Evolutionary conservation across 805 yeast species (phyloP).

Genomic region (Barnettozyma vustinii): DNA sequence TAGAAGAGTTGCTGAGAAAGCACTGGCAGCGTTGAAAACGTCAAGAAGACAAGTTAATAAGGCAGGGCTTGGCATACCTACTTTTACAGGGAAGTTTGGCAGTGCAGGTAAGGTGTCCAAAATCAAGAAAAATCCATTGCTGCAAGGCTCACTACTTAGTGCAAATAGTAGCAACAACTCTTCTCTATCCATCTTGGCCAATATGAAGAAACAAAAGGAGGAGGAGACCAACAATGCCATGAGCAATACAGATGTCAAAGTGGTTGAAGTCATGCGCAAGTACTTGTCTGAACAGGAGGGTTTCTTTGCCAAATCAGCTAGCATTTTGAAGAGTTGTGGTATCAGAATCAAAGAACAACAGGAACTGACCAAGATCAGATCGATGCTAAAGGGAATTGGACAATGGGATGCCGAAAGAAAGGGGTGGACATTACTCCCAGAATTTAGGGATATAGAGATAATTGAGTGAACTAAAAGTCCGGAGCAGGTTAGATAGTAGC

Average conservation of each 20-base stretch:
- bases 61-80: conserved; percentile 69
- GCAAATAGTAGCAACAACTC: conserved; percentile 20
- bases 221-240: conserved; percentile 1
- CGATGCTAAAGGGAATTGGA: conserved; percentile 64
- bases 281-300: conserved; percentile 34
- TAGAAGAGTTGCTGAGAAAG: conserved; percentile 46
- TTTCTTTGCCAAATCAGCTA: conserved; percentile 43
- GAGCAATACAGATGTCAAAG: conserved; percentile 15
- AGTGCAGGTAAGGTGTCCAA: conserved; percentile 57
- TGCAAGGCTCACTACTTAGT: not conserved
- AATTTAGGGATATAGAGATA: conserved; percentile 32
- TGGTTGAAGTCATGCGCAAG: conserved; percentile 33
- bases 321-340: conserved; percentile 35
- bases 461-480: too few species aligned
- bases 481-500: too few species aligned
- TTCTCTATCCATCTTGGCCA: conserved; percentile 46
- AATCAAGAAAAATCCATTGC: conserved; percentile 11
- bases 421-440: conserved; percentile 65
- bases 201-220: conserved; percentile 37
- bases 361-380: conserved; percentile 57
- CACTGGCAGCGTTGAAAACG: conserved; percentile 50
- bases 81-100: conserved; percentile 96
- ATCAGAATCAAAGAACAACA: conserved; percentile 40
- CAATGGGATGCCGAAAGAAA: conserved; percentile 52
- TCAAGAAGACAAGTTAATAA: conserved; percentile 41